Evolutionary conservation across 331 rosid genomes (phyloP).

Genomic region (Stylosanthes scabra): DNA sequence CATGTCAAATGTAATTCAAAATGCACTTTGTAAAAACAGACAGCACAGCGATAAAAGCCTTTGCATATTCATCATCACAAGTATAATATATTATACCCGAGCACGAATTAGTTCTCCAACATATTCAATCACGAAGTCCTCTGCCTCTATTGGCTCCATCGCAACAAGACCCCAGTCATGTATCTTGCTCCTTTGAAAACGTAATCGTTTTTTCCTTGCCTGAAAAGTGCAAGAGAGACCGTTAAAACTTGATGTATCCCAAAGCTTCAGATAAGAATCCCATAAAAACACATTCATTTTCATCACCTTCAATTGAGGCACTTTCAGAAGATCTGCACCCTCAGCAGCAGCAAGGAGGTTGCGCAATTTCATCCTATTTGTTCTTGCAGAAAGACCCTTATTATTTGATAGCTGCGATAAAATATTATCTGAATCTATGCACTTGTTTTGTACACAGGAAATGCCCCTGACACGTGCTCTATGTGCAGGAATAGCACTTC

Average conservation of each 20-base stretch:
- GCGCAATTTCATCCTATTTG: slow-evolving; percentile 93
- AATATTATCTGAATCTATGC: slow-evolving; percentile 53
- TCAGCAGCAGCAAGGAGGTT: slow-evolving; percentile 97
- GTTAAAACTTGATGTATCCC: slow-evolving; percentile 23
- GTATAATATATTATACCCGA: slow-evolving; percentile 57
- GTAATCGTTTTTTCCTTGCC: slow-evolving; percentile 90
- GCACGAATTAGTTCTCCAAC: slow-evolving; percentile 96
- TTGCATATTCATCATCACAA: slow-evolving; percentile 11
- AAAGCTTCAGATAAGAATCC: slow-evolving; percentile 29
- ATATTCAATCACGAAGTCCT: slow-evolving; percentile 96
- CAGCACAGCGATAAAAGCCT: not conserved
- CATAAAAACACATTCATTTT: slow-evolving; percentile 24
- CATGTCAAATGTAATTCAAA: slow-evolving; percentile 12
- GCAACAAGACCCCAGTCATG: slow-evolving; percentile 99
- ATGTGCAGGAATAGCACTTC: slow-evolving; percentile 74
- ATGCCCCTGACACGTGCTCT: slow-evolving; percentile 83
- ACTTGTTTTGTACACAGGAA: slow-evolving; percentile 46
- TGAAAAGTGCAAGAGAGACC: slow-evolving; percentile 45
- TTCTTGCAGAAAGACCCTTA: slow-evolving; percentile 96
- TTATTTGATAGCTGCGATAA: slow-evolving; percentile 70
- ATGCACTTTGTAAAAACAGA: slow-evolving; percentile 25
- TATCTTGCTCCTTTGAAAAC: slow-evolving; percentile 95
- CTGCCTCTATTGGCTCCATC: slow-evolving; percentile 93
- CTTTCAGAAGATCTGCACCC: slow-evolving; percentile 96
- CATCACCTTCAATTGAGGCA: slow-evolving; percentile 91